phyloP scores from a whole-genome alignment of 805 yeast genomes.

The Pichia thaimueangensis region DNA sequence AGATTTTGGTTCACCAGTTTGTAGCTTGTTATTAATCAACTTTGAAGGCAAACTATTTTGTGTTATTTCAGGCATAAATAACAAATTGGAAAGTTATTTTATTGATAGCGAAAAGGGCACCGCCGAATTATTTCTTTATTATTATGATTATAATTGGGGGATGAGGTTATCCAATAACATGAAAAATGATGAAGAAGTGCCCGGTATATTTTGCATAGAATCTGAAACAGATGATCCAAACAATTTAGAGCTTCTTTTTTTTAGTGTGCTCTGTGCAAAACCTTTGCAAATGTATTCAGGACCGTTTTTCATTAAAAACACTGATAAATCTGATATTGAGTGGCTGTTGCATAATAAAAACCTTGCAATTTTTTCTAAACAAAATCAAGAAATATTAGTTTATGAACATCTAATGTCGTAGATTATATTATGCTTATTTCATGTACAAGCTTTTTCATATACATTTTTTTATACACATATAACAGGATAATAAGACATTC shows the following conservation, averaged over 20 bases:
- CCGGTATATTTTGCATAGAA: conserved; percentile 12
- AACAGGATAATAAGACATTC: too few species aligned
- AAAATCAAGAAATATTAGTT: too few species aligned
- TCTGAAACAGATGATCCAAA: conserved; percentile 1
- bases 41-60: background rate
- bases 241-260: conserved; percentile 3
- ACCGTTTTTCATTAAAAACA: conserved; percentile 2
- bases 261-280: background rate
- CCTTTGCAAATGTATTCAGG: conserved; percentile 1
- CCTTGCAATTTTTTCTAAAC: background rate
- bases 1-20: conserved; percentile 6
- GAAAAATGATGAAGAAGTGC: background rate
- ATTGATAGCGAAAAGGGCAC: background rate
- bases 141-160: conserved; percentile 6
- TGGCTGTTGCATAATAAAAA: conserved; percentile 5
- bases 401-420: too few species aligned
- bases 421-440: too few species aligned
- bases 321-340: background rate
- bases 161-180: conserved; percentile 7
- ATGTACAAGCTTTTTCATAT: too few species aligned
- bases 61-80: conserved; percentile 8
- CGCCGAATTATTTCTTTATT: conserved; percentile 5
- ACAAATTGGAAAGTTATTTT: conserved; percentile 4
- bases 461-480: too few species aligned
- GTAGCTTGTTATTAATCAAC: conserved; percentile 1